Percentiles rank a stretch among this genome's conserved stretches.
phyloP scores from a whole-genome alignment of 75 land plant species.

The Pseudotsuga menziesii region DNA sequence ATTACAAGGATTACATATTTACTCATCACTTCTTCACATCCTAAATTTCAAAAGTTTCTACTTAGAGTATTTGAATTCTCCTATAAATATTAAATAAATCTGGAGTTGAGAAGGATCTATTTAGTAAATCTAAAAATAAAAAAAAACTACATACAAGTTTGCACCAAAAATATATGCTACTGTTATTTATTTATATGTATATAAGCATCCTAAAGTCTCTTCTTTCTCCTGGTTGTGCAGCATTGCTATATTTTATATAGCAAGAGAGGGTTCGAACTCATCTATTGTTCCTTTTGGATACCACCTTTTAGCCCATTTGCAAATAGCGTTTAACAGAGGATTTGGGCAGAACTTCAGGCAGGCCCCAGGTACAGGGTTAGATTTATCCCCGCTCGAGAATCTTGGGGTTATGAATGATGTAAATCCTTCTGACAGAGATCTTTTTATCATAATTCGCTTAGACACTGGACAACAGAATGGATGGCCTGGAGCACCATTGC shows the following conservation, averaged over 20 bases:
- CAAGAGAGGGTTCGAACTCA: constrained; percentile 63
- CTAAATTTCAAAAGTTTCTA: no score
- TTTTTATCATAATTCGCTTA: constrained; percentile 62
- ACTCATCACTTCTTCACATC: no score
- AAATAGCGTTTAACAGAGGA: constrained; percentile 68
- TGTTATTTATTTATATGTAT: no score
- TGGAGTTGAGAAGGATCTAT: no score
- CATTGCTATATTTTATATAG: constrained; percentile 71
- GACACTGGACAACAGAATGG: constrained; percentile 23
- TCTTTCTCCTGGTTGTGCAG: constrained; percentile 27
- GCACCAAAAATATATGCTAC: no score
- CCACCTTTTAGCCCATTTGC: constrained; percentile 46
- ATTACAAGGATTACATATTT: no score
- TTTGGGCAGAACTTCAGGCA: constrained; percentile 73
- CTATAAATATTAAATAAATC: no score
- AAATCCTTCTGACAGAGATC: constrained; percentile 26
- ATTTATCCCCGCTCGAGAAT: constrained; percentile 58
- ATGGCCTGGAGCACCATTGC: not conserved
- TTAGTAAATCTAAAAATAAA: no score
- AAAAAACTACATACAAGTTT: no score
- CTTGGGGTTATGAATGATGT: constrained; percentile 61
- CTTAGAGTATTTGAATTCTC: no score
- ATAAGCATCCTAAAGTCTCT: no score
- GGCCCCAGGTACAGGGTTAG: constrained; percentile 75
- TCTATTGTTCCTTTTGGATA: constrained; percentile 45